phyloP scores from a whole-genome alignment of 2,329 filamentous ascomycete species.

The Dactylellina leptospora region DNA sequence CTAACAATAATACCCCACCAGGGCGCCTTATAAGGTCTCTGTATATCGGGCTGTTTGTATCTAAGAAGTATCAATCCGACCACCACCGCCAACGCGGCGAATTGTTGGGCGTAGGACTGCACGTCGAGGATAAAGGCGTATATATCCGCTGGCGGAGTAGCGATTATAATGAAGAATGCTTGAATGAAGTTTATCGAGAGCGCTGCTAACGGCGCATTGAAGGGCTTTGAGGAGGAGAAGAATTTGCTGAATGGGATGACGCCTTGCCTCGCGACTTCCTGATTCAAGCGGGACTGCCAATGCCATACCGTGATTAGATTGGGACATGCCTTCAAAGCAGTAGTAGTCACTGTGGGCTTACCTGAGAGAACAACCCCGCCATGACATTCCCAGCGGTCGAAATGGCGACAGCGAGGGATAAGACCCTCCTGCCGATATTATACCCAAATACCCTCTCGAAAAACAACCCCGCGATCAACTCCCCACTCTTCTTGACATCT shows the following conservation, averaged over 20 bases:
- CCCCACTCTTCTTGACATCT: slow-evolving; percentile 72
- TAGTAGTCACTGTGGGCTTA: not conserved
- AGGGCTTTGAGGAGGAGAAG: slow-evolving; percentile 72
- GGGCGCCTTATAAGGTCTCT: slow-evolving; percentile 64
- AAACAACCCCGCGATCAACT: slow-evolving; percentile 74
- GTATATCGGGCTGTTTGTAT: slow-evolving; percentile 60
- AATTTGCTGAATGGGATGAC: slow-evolving; percentile 71
- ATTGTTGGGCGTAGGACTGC: slow-evolving; percentile 60
- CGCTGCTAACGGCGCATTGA: slow-evolving; percentile 73
- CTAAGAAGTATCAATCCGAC: slow-evolving; percentile 69
- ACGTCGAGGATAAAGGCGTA: slow-evolving; percentile 79
- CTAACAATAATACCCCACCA: slow-evolving; percentile 62
- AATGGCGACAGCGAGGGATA: slow-evolving; percentile 72
- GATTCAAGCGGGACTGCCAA: slow-evolving; percentile 59
- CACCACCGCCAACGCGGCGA: slow-evolving; percentile 35
- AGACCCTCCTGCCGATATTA: slow-evolving; percentile 67
- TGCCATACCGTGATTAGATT: not conserved
- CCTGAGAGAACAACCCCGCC: slow-evolving; percentile 73
- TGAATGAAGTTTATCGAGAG: slow-evolving; percentile 75
- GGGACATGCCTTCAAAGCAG: not conserved
- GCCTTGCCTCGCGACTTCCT: slow-evolving; percentile 74
- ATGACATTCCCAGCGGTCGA: slow-evolving; percentile 77
- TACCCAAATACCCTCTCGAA: slow-evolving; percentile 72
- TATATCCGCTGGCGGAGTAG: slow-evolving; percentile 72
- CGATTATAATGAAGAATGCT: slow-evolving; percentile 71